Percentiles rank a stretch among this genome's conserved stretches.
Conservation (phyloP, 768 basidiomycete genomes). For the Pleurotus ostreatus region DNA sequence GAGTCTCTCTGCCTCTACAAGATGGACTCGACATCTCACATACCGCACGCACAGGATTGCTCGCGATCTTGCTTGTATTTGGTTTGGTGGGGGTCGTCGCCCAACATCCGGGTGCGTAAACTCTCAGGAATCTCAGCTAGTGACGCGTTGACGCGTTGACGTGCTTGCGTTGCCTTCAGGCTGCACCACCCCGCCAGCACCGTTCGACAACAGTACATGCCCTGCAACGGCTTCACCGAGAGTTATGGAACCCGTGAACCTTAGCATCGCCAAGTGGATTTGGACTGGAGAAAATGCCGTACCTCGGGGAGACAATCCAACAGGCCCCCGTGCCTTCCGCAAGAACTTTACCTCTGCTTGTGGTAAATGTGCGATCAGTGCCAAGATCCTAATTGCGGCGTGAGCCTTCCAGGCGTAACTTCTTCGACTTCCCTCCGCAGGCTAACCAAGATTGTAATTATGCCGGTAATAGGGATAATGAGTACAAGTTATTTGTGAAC, state of each 20-base stretch:
- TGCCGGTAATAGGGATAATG: constrained; percentile 18
- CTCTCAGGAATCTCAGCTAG: no score
- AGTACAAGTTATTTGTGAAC: constrained; percentile 24
- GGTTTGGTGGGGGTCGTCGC: no score
- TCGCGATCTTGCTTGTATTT: no score
- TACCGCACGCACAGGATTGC: no score
- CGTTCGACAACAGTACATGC: not conserved
- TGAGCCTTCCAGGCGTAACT: constrained; percentile 5
- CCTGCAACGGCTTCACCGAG: constrained; percentile 1
- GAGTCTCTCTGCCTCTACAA: no score
- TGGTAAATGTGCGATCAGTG: constrained; percentile 13
- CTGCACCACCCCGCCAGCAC: not conserved
- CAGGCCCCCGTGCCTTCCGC: constrained; percentile 21
- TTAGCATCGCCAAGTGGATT: constrained; percentile 4
- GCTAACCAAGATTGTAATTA: not conserved
- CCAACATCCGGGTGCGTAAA: no score
- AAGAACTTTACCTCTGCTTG: constrained; percentile 17
- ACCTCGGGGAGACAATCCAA: constrained; percentile 10
- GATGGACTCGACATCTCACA: no score
- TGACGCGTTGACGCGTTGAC: no score
- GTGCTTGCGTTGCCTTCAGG: not conserved
- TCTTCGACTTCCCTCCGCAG: not conserved
- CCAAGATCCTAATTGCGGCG: constrained; percentile 8
- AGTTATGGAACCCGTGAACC: not conserved
- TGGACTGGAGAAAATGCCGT: constrained; percentile 5